Base-by-base conservation (phyloP, 495 filamentous ascomycete genomes). In the Staphylotrichum tortipilum region DNA sequence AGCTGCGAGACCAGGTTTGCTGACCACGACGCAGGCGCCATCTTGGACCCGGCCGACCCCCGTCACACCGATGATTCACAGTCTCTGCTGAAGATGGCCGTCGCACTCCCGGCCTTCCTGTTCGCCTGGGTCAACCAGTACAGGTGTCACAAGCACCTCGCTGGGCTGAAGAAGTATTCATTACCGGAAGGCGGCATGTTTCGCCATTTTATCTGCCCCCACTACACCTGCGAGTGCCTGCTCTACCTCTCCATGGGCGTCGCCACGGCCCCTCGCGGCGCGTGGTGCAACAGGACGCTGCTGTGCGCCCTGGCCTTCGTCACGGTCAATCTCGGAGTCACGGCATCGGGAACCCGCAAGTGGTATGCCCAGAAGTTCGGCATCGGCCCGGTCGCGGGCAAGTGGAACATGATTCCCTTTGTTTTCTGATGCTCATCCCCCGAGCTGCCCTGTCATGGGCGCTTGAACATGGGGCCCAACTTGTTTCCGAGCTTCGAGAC, bases 351-450 rank as follows among this genome's bases (percentile, higher is more conserved):
- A 12, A 95, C 85, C 31, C 79, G 79, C 53, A 70, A 76, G 49
- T 96, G 89, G 91, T 97, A 95, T 70, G 69, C 66, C 39, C 63
- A 75, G 29, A 86, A 82, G 55, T 97, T 98, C 62, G 89, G 89
- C 33, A 68, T 64, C 47, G 76, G 83, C 40, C 75, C 71, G 23
- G 75, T 95, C 12, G 72, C 67, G 47, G 70, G 72, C 36, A 83
- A 79, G 64, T 89, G 82, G 84, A 84, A 77, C 44, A 94, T 97
- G 82, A 78, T 97, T 54, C 90, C 90, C 12, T 78, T 75, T 39
- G 35, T 95, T 30, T 94, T 81, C 62, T 89, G 65, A 69, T 29
- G 18, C 2, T 39, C 17, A 28, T 34, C 17, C 22, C 11, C 28
- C 24, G 9, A 37, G 4, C n/a, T 18, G 10, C 17, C 9, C 8